These are phyloP conservation scores for Nicotiana paniculata DNA, from an alignment of 257 asterid genomes.

Conservation along the genomic window DNA sequence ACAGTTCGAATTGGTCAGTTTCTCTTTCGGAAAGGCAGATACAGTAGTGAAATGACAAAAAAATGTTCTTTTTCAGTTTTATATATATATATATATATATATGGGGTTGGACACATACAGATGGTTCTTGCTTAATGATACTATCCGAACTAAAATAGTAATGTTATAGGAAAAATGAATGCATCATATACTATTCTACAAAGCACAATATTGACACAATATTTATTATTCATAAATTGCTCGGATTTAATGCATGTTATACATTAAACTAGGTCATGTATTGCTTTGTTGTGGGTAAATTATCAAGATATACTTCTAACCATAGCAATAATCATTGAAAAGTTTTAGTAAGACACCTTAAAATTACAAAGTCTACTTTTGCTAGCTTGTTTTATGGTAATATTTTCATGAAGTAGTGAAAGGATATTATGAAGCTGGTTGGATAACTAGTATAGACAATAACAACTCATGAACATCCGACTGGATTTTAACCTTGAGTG, in stretches of 20 bases:
- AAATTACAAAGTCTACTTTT: background rate
- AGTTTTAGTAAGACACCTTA: background rate
- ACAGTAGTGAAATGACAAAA: background rate
- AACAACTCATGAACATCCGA: background rate
- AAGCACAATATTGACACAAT: background rate
- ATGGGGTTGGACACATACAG: background rate
- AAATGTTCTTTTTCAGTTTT: too few species aligned
- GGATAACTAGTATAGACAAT: background rate
- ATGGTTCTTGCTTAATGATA: background rate
- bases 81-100: too few species aligned
- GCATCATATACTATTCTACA: background rate
- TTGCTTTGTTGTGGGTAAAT: background rate
- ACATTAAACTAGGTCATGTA: background rate
- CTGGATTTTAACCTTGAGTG: background rate
- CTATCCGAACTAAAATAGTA: background rate
- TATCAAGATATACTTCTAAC: background rate
- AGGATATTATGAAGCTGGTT: background rate
- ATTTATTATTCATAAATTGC: background rate
- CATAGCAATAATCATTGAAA: background rate
- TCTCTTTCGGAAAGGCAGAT: background rate
- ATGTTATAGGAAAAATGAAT: too few species aligned
- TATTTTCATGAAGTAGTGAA: too few species aligned
- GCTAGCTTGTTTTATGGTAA: background rate
- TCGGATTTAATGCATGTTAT: background rate
- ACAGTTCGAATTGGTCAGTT: too few species aligned